These are phyloP conservation scores for Paspalum vaginatum DNA, from an alignment of 176 grass and related monocot genomes.

Conservation along the genomic window DNA sequence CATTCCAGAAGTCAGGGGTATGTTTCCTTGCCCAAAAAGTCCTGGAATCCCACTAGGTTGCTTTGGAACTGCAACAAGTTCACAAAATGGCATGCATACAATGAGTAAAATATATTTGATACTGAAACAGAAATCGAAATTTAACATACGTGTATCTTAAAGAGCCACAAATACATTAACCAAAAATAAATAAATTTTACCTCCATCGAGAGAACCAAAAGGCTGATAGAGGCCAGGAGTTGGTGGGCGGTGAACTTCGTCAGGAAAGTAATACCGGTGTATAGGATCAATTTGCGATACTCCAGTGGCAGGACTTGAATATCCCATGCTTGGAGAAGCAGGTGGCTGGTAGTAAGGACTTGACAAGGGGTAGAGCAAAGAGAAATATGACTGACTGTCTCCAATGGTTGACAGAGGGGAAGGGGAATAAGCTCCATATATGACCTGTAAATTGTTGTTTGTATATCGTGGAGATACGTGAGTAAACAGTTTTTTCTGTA, in stretches of 20 bases:
- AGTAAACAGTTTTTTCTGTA: constrained; percentile 32
- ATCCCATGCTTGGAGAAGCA: constrained; percentile 44
- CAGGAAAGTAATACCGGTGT: constrained; percentile 45
- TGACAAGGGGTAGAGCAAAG: constrained; percentile 40
- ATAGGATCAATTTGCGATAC: constrained; percentile 44
- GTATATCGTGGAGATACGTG: constrained; percentile 26
- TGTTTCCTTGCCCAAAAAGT: constrained; percentile 41
- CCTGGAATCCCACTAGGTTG: constrained; percentile 36
- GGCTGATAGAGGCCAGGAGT: constrained; percentile 43
- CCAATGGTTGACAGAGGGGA: constrained; percentile 38
- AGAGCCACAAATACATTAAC: background rate
- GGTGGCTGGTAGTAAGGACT: constrained; percentile 55
- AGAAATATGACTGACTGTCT: constrained; percentile 41
- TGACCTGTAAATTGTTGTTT: constrained; percentile 44
- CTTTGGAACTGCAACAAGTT: constrained; percentile 44
- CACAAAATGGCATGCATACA: constrained; percentile 15
- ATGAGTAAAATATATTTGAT: constrained; percentile 11
- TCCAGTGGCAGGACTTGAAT: constrained; percentile 43
- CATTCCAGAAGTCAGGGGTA: constrained; percentile 42
- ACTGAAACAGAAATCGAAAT: background rate
- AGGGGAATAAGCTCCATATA: constrained; percentile 48
- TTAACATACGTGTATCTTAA: background rate
- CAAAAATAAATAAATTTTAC: constrained; percentile 32
- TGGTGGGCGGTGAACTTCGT: constrained; percentile 28
- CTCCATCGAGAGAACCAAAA: constrained; percentile 40